These are phyloP conservation scores for Fusarium tjaetaba DNA, from an alignment of 2,329 filamentous ascomycete species.

Conservation along the genomic window DNA sequence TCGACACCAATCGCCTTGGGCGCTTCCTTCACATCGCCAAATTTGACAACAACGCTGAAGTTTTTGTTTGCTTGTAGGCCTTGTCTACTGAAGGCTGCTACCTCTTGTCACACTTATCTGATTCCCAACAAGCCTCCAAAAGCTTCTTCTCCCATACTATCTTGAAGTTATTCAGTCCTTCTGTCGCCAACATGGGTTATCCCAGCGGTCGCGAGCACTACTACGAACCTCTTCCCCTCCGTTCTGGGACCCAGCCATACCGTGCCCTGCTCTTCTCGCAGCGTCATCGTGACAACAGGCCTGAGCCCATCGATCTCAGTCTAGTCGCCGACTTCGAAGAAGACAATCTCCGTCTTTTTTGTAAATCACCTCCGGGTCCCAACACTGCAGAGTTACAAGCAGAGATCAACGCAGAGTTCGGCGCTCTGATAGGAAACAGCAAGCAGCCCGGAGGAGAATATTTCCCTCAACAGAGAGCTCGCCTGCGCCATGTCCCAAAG, in stretches of 20 bases:
- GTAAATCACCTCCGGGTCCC: background rate
- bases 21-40: background rate
- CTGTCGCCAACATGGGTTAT: background rate
- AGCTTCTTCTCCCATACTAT: too few relatives aligned
- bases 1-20: background rate
- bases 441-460: background rate
- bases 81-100: background rate
- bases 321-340: background rate
- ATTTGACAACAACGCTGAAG: background rate
- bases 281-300: background rate
- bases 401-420: background rate
- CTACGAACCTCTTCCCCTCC: conserved; percentile 15
- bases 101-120: background rate
- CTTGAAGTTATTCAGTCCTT: background rate
- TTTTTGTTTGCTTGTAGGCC: background rate
- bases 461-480: background rate
- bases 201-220: background rate
- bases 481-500: background rate
- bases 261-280: background rate
- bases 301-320: background rate
- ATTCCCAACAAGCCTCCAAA: background rate
- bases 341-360: background rate
- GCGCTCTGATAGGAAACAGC: background rate
- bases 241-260: background rate
- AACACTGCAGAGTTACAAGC: background rate